Percentiles rank a stretch among this genome's conserved stretches.
phyloP scores from a whole-genome alignment of 768 basidiomycete species.

The Mycena olivaceomarginata region DNA sequence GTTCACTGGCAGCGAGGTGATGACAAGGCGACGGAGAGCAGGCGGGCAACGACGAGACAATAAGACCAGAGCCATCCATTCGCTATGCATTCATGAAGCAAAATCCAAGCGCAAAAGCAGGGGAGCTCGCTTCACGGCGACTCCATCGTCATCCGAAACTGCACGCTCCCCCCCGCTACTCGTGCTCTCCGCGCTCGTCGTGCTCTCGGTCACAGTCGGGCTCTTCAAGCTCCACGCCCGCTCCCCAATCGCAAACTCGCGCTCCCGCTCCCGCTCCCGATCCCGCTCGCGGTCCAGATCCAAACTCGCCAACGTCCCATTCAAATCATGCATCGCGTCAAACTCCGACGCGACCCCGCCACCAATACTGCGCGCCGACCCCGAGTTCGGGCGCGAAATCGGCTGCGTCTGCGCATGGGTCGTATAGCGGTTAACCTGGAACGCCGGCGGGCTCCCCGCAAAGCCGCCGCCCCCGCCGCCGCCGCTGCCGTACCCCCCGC shows the following conservation, averaged over 20 bases:
- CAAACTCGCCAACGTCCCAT: slow-evolving; percentile 85
- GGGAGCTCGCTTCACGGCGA: slow-evolving; percentile 19
- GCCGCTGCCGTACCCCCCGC: slow-evolving; percentile 62
- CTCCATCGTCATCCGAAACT: slow-evolving; percentile 44
- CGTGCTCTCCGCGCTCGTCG: slow-evolving; percentile 16
- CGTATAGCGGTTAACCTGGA: slow-evolving; percentile 62
- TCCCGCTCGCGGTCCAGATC: slow-evolving; percentile 64
- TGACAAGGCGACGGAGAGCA: slow-evolving; percentile 27
- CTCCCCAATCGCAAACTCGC: slow-evolving; percentile 39
- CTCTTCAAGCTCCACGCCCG: slow-evolving; percentile 35
- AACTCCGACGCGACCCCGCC: slow-evolving; percentile 58
- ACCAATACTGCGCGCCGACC: slow-evolving; percentile 49
- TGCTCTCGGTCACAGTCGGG: slow-evolving; percentile 33
- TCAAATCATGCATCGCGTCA: slow-evolving; percentile 80
- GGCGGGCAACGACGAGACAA: slow-evolving; percentile 36
- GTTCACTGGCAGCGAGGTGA: slow-evolving; percentile 8
- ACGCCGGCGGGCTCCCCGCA: slow-evolving; percentile 63
- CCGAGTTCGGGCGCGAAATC: slow-evolving; percentile 74
- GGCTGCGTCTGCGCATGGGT: slow-evolving; percentile 62
- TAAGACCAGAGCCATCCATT: slow-evolving; percentile 38
- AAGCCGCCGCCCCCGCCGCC: slow-evolving; percentile 59
- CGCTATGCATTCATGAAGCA: slow-evolving; percentile 2
- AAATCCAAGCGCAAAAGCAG: slow-evolving; percentile 27
- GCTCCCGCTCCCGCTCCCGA: slow-evolving; percentile 59
- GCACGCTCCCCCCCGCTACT: slow-evolving; percentile 45